Evolutionary conservation across 2,329 filamentous ascomycete genomes (phyloP).

Genomic region (Colletotrichum noveboracense): DNA sequence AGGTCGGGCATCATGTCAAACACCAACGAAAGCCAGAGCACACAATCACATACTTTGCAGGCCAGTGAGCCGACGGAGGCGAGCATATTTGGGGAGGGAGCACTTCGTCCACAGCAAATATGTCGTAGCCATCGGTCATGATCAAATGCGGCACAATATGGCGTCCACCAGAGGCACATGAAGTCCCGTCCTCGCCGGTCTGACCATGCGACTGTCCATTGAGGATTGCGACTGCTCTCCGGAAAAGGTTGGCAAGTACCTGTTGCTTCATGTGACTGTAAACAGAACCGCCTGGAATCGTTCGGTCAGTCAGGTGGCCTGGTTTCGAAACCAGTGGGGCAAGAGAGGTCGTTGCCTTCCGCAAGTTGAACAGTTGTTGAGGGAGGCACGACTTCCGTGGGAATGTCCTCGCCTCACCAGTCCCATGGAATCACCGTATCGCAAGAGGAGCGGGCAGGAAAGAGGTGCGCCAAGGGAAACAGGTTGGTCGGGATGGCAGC

Average conservation of each 20-base stretch:
- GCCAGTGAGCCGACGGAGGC: neutral
- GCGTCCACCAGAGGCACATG: neutral
- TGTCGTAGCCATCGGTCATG: neutral
- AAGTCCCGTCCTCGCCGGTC: neutral
- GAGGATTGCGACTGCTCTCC: neutral
- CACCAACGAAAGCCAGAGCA: neutral
- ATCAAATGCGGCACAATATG: neutral
- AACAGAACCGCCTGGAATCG: neutral
- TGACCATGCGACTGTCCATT: neutral
- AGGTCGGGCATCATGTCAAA: neutral
- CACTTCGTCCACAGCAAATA: neutral
- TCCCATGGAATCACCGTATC: neutral
- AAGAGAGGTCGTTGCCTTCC: neutral
- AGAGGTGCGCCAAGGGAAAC: neutral
- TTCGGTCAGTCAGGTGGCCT: neutral
- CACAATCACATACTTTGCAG: neutral
- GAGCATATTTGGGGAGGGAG: neutral
- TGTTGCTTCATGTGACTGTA: neutral
- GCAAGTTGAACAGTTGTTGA: neutral
- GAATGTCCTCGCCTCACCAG: neutral
- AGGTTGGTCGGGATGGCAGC: neutral
- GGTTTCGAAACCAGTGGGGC: neutral
- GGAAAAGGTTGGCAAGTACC: neutral
- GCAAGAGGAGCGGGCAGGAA: neutral
- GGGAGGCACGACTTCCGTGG: neutral